Conservation (phyloP, 2,329 filamentous ascomycete species). For the Fusarium sp. region DNA sequence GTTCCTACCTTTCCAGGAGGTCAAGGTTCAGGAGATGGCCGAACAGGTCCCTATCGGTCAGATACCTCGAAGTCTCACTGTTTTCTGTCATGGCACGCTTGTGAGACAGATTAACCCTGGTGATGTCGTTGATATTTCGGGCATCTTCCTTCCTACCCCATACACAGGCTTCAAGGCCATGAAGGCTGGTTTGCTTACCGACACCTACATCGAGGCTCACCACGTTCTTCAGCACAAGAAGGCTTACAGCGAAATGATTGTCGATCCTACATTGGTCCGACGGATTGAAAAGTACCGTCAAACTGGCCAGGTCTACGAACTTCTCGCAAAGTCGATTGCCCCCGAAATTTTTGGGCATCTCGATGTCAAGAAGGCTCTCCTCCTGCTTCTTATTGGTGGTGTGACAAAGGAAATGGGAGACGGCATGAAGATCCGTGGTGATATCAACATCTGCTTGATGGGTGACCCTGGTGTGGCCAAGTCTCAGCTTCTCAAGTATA, state of each 20-base stretch:
- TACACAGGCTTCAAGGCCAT: slow-evolving; percentile 99
- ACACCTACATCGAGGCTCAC: slow-evolving; percentile 97
- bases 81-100: slow-evolving; percentile 89
- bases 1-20: slow-evolving; percentile 96
- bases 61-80: slow-evolving; percentile 90
- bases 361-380: slow-evolving; percentile 97
- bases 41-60: slow-evolving; percentile 98
- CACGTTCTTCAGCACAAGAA: slow-evolving; percentile 97
- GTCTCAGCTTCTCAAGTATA: slow-evolving; percentile 98
- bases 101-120: slow-evolving; percentile 92
- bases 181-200: slow-evolving; percentile 93
- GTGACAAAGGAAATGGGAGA: slow-evolving; percentile 97
- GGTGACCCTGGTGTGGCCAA: slow-evolving; percentile 99
- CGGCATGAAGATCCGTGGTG: slow-evolving; percentile 98
- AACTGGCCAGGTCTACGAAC: slow-evolving; percentile 94
- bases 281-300: slow-evolving; percentile 89
- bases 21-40: slow-evolving; percentile 99
- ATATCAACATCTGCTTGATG: slow-evolving; percentile 99
- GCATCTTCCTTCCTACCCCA: slow-evolving; percentile 95
- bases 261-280: slow-evolving; percentile 84
- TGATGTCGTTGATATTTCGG: slow-evolving; percentile 93
- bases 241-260: slow-evolving; percentile 91
- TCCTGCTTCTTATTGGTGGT: slow-evolving; percentile 95
- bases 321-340: slow-evolving; percentile 94
- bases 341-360: slow-evolving; percentile 97